phyloP scores from a whole-genome alignment of 1,139 yeast species.

The Geotrichum phurueaensis region DNA sequence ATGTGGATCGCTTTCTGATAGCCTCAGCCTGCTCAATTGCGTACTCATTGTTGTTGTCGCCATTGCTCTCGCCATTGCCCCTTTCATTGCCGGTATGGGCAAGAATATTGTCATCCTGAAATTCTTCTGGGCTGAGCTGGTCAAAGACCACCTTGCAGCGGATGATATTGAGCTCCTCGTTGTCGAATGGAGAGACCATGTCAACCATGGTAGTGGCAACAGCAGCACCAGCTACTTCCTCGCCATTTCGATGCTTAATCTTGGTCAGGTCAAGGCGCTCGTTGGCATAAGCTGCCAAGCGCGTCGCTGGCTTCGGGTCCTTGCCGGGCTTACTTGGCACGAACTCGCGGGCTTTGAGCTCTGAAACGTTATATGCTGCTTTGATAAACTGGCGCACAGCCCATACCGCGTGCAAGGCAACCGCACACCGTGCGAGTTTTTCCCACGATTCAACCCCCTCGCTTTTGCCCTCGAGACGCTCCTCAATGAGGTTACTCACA shows the following conservation, averaged over 20 bases:
- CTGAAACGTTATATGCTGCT: constrained; percentile 18
- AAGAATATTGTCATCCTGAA: constrained; percentile 6
- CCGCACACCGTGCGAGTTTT: constrained; percentile 9
- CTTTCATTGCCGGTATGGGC: background rate
- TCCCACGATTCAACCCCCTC: constrained; percentile 11
- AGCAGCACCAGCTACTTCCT: too few species aligned
- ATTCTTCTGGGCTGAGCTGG: constrained; percentile 15
- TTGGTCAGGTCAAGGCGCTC: constrained; percentile 4
- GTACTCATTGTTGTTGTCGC: background rate
- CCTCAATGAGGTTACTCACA: constrained; percentile 27
- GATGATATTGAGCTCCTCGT: constrained; percentile 2
- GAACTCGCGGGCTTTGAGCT: constrained; percentile 19
- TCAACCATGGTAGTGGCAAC: background rate
- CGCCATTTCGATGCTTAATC: background rate
- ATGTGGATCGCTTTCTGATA: background rate
- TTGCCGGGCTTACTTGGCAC: constrained; percentile 18
- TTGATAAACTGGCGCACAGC: constrained; percentile 18
- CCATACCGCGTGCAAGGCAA: constrained; percentile 18
- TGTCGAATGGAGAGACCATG: constrained; percentile 4
- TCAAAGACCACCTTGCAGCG: constrained; percentile 8
- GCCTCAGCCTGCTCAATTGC: background rate
- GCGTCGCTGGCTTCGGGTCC: constrained; percentile 18
- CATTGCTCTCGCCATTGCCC: background rate
- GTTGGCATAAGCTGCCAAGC: constrained; percentile 4
- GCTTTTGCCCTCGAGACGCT: constrained; percentile 3